phyloP scores from a whole-genome alignment of 75 land plant species.

The Picea sitchensis region DNA sequence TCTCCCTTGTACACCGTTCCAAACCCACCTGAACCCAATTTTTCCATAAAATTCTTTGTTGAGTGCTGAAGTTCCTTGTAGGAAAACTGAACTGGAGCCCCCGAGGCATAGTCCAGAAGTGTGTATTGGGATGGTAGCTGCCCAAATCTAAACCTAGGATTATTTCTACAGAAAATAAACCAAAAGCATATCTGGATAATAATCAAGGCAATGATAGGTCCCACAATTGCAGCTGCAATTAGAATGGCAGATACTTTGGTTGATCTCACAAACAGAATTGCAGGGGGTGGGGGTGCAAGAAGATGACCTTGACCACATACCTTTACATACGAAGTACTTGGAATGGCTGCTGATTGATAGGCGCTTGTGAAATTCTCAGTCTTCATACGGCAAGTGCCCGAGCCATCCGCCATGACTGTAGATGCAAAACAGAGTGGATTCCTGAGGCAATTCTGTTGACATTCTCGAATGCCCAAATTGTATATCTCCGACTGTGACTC shows the following conservation, averaged over 20 bases:
- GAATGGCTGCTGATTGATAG: background rate
- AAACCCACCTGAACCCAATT: conserved; percentile 13
- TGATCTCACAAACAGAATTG: background rate
- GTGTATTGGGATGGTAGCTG: background rate
- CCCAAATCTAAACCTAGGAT: background rate
- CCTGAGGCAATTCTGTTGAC: conserved; percentile 30
- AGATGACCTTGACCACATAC: conserved; percentile 8
- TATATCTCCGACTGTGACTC: conserved; percentile 13
- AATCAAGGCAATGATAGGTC: background rate
- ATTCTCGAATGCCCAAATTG: conserved; percentile 23
- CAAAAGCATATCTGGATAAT: background rate
- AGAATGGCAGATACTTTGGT: conserved; percentile 7
- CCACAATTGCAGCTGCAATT: conserved; percentile 26
- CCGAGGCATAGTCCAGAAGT: conserved; percentile 16
- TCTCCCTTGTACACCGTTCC: conserved; percentile 4
- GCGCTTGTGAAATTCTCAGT: conserved; percentile 6
- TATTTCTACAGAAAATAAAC: background rate
- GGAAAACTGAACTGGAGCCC: conserved; percentile 24
- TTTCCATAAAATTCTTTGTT: conserved; percentile 19
- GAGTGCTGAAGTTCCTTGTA: conserved; percentile 14
- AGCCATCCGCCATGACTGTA: conserved; percentile 35
- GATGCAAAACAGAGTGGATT: conserved; percentile 44
- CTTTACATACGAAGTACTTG: conserved; percentile 16
- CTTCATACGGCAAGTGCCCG: background rate
- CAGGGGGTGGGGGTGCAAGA: background rate